A percentile compares a stretch with the other conserved stretches of the same genome.
Conservation (phyloP, 441 rosid species). For the Rhodomyrtus psidioides region DNA sequence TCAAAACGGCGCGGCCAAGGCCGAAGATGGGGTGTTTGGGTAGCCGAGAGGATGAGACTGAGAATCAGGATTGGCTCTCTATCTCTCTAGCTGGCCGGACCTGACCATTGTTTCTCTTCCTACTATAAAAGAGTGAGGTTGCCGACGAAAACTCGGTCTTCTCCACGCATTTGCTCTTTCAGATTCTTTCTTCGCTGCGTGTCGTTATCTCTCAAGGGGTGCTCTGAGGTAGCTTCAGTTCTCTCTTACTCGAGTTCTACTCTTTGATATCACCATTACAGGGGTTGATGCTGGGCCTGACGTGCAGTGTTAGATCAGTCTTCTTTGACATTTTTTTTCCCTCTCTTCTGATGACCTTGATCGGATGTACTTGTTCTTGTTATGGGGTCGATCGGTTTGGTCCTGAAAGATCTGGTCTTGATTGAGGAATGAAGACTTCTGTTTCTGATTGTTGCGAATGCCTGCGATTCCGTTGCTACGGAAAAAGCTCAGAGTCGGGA, state of each 20-base stretch:
- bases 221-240: not conserved
- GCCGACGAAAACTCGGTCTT: rapidly evolving
- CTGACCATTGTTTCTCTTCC: not conserved
- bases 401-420: not conserved
- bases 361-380: not conserved
- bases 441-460: not conserved
- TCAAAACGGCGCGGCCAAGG: not conserved
- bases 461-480: not conserved
- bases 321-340: not conserved
- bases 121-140: not conserved
- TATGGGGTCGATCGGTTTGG: not conserved
- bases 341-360: not conserved
- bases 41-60: not conserved
- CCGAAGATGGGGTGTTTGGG: no score
- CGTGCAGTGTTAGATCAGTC: not conserved
- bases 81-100: not conserved
- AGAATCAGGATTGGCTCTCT: not conserved
- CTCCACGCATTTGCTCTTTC: not conserved
- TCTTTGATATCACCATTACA: not conserved
- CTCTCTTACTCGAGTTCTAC: not conserved
- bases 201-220: not conserved
- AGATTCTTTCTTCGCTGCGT: not conserved
- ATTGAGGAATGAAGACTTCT: not conserved
- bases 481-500: not conserved
- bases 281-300: not conserved